These are phyloP conservation scores for Pythium utonaiense DNA, from an alignment of 352 stramenopile genomes.

Conservation along the genomic window DNA sequence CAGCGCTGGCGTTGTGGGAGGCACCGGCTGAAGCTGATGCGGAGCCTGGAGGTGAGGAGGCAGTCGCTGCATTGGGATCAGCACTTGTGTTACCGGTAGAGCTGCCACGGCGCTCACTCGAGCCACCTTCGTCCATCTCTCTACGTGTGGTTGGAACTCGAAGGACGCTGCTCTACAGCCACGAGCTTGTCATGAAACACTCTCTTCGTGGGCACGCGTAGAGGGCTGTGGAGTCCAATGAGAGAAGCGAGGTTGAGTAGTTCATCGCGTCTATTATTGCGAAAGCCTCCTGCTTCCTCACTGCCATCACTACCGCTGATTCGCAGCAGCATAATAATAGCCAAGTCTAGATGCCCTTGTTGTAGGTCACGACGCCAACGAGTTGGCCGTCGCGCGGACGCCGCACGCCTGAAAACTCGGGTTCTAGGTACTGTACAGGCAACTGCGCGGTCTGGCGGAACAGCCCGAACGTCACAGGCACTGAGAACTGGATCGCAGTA, in stretches of 20 bases:
- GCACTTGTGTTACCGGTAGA: background rate
- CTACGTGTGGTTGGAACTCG: background rate
- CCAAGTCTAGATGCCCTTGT: conserved; percentile 61
- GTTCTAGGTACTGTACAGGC: conserved; percentile 57
- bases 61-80: background rate
- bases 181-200: background rate
- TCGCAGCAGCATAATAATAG: conserved; percentile 5
- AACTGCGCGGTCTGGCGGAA: conserved; percentile 82
- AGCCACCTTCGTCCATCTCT: background rate
- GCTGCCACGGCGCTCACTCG: background rate
- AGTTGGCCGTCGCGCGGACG: conserved; percentile 42
- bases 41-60: background rate
- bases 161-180: background rate
- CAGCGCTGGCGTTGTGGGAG: background rate
- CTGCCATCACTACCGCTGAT: background rate
- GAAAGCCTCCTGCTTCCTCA: background rate
- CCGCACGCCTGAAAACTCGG: conserved; percentile 36
- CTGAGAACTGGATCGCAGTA: conserved; percentile 77
- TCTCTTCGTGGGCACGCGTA: too few species aligned
- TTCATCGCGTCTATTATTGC: background rate
- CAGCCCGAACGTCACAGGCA: conserved; percentile 82
- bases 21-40: background rate
- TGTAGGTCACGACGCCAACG: conserved; percentile 74
- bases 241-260: background rate
- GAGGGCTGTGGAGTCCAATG: background rate